These are phyloP conservation scores for Botrytis pseudocinerea DNA, from an alignment of 2,329 filamentous ascomycete genomes.

Conservation along the genomic window DNA sequence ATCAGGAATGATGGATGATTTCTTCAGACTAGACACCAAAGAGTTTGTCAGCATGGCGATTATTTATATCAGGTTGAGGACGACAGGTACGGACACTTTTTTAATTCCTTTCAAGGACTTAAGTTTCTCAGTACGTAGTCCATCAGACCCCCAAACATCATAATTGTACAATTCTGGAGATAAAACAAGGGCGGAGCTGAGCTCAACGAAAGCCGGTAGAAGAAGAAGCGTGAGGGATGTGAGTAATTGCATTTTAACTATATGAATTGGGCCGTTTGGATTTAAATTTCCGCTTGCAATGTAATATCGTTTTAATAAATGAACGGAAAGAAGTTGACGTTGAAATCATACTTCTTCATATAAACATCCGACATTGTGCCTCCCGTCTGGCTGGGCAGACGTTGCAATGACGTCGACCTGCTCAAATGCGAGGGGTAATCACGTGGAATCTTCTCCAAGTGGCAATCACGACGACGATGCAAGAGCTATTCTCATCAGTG, in stretches of 20 bases:
- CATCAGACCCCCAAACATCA: background rate
- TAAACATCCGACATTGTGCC: background rate
- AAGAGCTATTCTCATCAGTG: background rate
- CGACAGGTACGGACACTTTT: background rate
- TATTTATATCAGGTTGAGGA: background rate
- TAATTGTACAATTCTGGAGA: conserved; percentile 4
- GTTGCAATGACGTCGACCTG: conserved; percentile 9
- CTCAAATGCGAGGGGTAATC: conserved; percentile 14
- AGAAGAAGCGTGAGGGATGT: background rate
- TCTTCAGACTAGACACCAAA: background rate
- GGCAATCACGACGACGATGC: background rate
- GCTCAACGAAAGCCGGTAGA: background rate
- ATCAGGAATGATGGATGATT: conserved; percentile 1
- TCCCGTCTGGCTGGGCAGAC: conserved; percentile 9
- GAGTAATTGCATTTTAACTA: conserved; percentile 2
- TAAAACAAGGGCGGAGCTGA: background rate
- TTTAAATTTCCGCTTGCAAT: background rate
- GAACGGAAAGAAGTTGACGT: background rate
- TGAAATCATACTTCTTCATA: background rate
- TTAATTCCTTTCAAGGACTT: background rate
- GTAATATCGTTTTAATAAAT: background rate
- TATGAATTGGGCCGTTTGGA: background rate
- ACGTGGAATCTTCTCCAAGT: background rate
- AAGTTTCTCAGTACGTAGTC: background rate
- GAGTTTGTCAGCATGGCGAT: background rate